A percentile compares a stretch with the other conserved stretches of the same genome.
phyloP scores from a whole-genome alignment of 2,329 filamentous ascomycete species.

The Chaetomium sp. region DNA sequence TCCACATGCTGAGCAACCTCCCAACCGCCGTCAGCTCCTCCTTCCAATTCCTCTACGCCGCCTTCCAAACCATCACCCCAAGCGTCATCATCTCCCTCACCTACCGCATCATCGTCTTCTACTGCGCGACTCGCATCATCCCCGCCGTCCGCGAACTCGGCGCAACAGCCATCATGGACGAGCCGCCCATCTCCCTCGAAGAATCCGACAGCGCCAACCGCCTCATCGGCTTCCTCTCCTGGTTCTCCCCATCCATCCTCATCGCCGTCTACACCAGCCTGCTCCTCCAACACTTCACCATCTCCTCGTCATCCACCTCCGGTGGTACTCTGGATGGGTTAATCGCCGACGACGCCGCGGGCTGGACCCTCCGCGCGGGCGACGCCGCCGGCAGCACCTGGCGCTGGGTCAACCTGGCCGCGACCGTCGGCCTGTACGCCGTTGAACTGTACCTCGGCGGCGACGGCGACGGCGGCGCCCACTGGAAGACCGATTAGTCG shows the following conservation, averaged over 20 bases:
- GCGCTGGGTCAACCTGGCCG: constrained; percentile 88
- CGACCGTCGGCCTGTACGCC: constrained; percentile 84
- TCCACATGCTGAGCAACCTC: constrained; percentile 77
- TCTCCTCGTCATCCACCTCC: constrained; percentile 32
- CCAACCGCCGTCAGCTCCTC: constrained; percentile 77
- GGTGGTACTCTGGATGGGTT: too few species aligned
- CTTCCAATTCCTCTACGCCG: constrained; percentile 80
- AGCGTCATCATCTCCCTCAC: constrained; percentile 92
- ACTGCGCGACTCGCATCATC: constrained; percentile 91
- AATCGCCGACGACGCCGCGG: constrained; percentile 51
- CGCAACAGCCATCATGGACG: constrained; percentile 73
- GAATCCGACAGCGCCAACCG: constrained; percentile 77
- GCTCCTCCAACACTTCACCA: constrained; percentile 87
- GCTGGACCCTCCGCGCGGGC: constrained; percentile 82
- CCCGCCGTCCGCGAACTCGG: constrained; percentile 86
- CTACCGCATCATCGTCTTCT: constrained; percentile 91
- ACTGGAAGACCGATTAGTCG: constrained; percentile 88
- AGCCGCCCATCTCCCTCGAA: constrained; percentile 63
- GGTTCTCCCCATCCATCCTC: constrained; percentile 90
- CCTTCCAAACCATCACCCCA: constrained; percentile 90
- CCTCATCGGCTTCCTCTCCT: constrained; percentile 76
- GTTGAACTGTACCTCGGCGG: constrained; percentile 84
- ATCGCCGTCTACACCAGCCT: constrained; percentile 96
- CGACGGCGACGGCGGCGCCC: constrained; percentile 68
- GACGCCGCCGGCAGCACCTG: constrained; percentile 79